Evolutionary conservation across 495 filamentous ascomycete genomes (phyloP), one percentile per base, ranked within the genome.

Genomic region (Penicillium samsonianum): DNA sequence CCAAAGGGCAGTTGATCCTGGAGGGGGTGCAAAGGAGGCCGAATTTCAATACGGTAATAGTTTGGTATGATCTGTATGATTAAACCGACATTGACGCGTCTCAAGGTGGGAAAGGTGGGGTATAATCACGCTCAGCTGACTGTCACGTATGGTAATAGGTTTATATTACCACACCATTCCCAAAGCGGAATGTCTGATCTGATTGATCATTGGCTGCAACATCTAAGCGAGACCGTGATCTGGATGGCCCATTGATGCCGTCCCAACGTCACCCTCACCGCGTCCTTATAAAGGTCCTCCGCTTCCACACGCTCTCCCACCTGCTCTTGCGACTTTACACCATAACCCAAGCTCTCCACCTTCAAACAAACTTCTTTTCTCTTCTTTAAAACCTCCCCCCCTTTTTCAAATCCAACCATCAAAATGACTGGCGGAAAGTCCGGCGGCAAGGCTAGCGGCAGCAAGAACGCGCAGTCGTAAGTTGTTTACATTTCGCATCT

Each of bases 391-490:
- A 50, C 47, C 64, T 53, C 53, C 56, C 65, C 35, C 57, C 59
- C 50, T 54, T 62, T 48, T 57, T 55, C 50, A 65, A 75, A 67
- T 62, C 68, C 71, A 68, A 72, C 68, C 67, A 73, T 85, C 88
- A 96, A 91, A 87, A 97, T 97, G 92, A 96, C 92, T 90, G 88
- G 87, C 81, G 91, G 92, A 81, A 97, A 97, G 82, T 97, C 92
- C 73, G 92, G 92, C 79, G 92, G 92, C 86, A 97, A 97, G 87
- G 91, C 92, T 81, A 90, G 88, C 80, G 90, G 90, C 79, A 86
- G 85, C 85, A 97, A 97, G 90, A 94, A 88, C 82, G 85, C 91
- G 61, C 92, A 97, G 85, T 96, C 92, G 92, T 97, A 80, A 68
- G 62, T 72, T 56, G 50, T 58, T 48, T 60, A 58, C 35, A 61